Conservation (phyloP, 2,329 filamentous ascomycete species). For the Ceratocystis destructans region DNA sequence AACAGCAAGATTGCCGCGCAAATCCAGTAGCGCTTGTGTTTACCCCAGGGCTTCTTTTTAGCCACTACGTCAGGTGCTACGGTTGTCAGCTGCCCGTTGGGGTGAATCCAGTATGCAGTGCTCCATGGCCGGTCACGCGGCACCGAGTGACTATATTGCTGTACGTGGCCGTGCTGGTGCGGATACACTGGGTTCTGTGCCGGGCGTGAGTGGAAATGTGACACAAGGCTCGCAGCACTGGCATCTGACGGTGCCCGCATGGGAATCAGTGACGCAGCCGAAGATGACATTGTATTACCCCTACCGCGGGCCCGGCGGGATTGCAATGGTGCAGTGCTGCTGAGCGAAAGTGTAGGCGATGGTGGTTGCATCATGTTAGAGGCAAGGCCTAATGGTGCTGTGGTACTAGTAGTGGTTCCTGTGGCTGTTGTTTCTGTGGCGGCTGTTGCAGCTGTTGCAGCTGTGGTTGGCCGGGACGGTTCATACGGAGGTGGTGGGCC, state of each 20-base stretch:
- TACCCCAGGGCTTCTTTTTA: constrained; percentile 12
- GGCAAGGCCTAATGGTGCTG: neutral
- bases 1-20: constrained; percentile 14
- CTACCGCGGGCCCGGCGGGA: neutral
- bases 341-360: neutral
- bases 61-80: neutral
- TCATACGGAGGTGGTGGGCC: constrained; percentile 18
- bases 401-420: neutral
- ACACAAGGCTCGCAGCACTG: neutral
- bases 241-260: neutral
- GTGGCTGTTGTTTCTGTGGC: neutral
- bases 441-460: neutral
- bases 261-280: neutral
- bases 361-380: neutral
- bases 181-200: neutral
- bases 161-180: constrained; percentile 5
- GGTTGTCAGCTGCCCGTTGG: neutral
- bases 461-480: constrained; percentile 12
- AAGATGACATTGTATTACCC: neutral
- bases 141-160: neutral
- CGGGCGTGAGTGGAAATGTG: neutral
- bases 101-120: constrained; percentile 16
- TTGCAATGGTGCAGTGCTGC: neutral
- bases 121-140: constrained; percentile 14
- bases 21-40: constrained; percentile 18